Evolutionary conservation across 1,284 basidiomycete species (phyloP).

Genomic region (Microbotryum lychnidis-dioicae): DNA sequence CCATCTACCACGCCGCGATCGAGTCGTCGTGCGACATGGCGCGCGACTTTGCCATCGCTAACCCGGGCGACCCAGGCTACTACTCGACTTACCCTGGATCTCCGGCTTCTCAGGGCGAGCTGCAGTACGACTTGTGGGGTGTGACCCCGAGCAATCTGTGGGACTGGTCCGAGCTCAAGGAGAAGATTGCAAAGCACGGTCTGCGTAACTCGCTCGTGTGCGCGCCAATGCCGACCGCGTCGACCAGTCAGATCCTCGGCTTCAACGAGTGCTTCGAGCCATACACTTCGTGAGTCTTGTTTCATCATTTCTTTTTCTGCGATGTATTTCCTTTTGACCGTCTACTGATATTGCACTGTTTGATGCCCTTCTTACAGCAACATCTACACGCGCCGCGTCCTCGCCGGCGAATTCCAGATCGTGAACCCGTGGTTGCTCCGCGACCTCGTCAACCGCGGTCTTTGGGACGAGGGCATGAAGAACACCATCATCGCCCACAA

Average conservation of each 20-base stretch:
- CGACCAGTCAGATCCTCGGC: constrained; percentile 95
- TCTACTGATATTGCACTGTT: background rate
- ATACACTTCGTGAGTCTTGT: constrained; percentile 64
- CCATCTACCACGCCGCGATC: constrained; percentile 92
- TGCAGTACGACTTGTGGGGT: constrained; percentile 95
- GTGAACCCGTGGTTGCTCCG: constrained; percentile 97
- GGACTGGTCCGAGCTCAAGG: constrained; percentile 89
- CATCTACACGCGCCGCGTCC: constrained; percentile 98
- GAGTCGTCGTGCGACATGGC: constrained; percentile 91
- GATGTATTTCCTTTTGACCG: background rate
- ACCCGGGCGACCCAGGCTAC: constrained; percentile 56
- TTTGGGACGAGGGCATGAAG: constrained; percentile 99
- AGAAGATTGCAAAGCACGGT: constrained; percentile 76
- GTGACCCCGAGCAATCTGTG: constrained; percentile 86
- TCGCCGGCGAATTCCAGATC: constrained; percentile 98
- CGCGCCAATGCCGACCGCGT: constrained; percentile 98
- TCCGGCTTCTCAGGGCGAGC: constrained; percentile 75
- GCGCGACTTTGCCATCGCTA: constrained; percentile 18
- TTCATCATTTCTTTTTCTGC: background rate
- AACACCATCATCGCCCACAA: constrained; percentile 98
- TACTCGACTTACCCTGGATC: constrained; percentile 91
- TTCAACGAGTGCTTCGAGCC: constrained; percentile 99
- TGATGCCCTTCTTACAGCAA: constrained; percentile 52
- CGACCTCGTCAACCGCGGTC: constrained; percentile 86
- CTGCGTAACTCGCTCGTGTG: constrained; percentile 89